A percentile compares a stretch with the other conserved stretches of the same genome.
Evolutionary conservation across 805 yeast species (phyloP).

Genomic region (Candida broadrunensis): DNA sequence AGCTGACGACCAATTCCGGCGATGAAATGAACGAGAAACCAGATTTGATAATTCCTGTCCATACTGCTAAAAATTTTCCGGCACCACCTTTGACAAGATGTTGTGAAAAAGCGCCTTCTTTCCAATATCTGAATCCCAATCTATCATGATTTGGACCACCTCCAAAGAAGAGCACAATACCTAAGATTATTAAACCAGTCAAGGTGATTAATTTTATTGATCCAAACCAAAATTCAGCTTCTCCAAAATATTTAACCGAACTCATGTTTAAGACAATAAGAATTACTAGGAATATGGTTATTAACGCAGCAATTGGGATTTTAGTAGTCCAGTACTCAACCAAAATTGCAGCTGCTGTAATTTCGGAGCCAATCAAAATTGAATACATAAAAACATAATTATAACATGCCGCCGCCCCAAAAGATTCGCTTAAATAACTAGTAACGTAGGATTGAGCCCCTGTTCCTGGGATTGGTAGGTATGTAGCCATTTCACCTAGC

Average conservation of each 20-base stretch:
- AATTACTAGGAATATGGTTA: constrained; percentile 28
- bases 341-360: constrained; percentile 34
- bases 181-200: constrained; percentile 29
- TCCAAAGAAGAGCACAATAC: constrained; percentile 35
- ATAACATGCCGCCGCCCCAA: constrained; percentile 33
- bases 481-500: constrained; percentile 32
- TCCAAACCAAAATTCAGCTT: constrained; percentile 35
- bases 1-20: constrained; percentile 70
- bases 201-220: constrained; percentile 28
- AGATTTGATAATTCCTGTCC: constrained; percentile 61
- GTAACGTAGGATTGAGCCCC: constrained; percentile 30
- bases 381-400: constrained; percentile 33
- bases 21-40: constrained; percentile 64
- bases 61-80: constrained; percentile 62
- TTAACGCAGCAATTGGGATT: constrained; percentile 38
- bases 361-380: constrained; percentile 33
- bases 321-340: constrained; percentile 31
- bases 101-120: constrained; percentile 34
- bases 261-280: constrained; percentile 23
- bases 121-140: constrained; percentile 46
- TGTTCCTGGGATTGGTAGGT: constrained; percentile 32
- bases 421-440: constrained; percentile 23
- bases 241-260: constrained; percentile 33
- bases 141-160: constrained; percentile 38
- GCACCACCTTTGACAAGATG: constrained; percentile 51